phyloP scores from a whole-genome alignment of 345 rosid genomes.

The Brassica rapa region DNA sequence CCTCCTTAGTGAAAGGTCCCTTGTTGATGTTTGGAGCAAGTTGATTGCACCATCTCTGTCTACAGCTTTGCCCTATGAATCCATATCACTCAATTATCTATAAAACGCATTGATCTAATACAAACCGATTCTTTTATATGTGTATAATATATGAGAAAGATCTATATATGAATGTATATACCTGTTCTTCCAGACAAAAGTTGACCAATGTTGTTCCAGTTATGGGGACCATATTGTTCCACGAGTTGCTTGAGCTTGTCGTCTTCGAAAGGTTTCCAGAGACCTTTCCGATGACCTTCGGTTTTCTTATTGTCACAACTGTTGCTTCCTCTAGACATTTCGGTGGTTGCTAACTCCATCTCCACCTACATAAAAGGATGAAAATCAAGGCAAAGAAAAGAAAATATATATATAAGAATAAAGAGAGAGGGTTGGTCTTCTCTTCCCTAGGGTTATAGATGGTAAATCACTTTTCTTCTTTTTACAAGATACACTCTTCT shows the following conservation, averaged over 20 bases:
- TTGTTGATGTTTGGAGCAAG: neutral
- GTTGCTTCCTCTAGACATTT: slow-evolving; percentile 42
- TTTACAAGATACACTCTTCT: slow-evolving; percentile 35
- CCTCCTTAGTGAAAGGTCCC: neutral
- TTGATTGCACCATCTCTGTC: neutral
- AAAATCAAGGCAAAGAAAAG: neutral
- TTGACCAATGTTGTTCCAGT: slow-evolving; percentile 62
- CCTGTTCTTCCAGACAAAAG: slow-evolving; percentile 66
- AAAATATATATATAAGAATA: no score
- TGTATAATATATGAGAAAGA: neutral
- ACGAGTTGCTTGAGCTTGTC: slow-evolving; percentile 59
- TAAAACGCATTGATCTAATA: slow-evolving; percentile 8
- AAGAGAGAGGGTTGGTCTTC: neutral
- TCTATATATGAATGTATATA: slow-evolving; percentile 6
- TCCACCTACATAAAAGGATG: slow-evolving; percentile 23
- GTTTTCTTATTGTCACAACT: slow-evolving; percentile 38
- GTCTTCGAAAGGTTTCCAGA: slow-evolving; percentile 65
- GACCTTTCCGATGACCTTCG: slow-evolving; percentile 53
- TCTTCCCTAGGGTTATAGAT: slow-evolving; percentile 43
- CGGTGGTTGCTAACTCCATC: slow-evolving; percentile 41
- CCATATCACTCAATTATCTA: neutral
- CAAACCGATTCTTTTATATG: neutral
- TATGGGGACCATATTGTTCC: slow-evolving; percentile 52
- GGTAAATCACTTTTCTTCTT: slow-evolving; percentile 47
- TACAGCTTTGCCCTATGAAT: neutral